Conservation (phyloP, 208 protist genomes). For the Leishmania braziliensis region DNA sequence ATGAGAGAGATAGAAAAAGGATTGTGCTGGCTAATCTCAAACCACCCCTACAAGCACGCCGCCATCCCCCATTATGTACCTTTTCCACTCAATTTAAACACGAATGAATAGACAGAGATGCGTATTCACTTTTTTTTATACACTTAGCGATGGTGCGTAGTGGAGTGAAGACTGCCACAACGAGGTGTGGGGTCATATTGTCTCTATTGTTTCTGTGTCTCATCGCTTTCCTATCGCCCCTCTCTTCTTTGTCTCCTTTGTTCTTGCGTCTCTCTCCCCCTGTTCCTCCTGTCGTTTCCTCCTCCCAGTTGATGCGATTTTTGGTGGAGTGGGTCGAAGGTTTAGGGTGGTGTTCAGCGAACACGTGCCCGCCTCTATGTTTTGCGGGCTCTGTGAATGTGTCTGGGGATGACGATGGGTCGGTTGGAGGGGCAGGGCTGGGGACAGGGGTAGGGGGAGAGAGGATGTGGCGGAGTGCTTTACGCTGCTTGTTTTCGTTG, state of each 20-base stretch:
- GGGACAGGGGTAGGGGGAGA: not conserved
- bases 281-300: not conserved
- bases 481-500: not conserved
- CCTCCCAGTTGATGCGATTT: not conserved
- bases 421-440: not conserved
- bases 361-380: not conserved
- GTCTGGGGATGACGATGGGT: not conserved
- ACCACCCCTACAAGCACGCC: not conserved
- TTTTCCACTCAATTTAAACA: not conserved
- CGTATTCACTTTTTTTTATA: not conserved
- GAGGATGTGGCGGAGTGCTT: not conserved
- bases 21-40: not conserved
- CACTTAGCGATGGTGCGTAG: not conserved
- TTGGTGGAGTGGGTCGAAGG: not conserved
- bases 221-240: not conserved
- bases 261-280: not conserved
- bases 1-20: not conserved
- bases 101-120: not conserved
- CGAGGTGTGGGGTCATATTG: no score
- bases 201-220: not conserved
- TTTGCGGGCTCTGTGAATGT: not conserved
- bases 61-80: not conserved
- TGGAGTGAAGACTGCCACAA: not conserved
- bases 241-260: not conserved
- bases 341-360: not conserved